A percentile compares a stretch with the other conserved stretches of the same genome.
Conservation (phyloP, 2,329 filamentous ascomycete species). For the Sarocladiaceae sp. region DNA sequence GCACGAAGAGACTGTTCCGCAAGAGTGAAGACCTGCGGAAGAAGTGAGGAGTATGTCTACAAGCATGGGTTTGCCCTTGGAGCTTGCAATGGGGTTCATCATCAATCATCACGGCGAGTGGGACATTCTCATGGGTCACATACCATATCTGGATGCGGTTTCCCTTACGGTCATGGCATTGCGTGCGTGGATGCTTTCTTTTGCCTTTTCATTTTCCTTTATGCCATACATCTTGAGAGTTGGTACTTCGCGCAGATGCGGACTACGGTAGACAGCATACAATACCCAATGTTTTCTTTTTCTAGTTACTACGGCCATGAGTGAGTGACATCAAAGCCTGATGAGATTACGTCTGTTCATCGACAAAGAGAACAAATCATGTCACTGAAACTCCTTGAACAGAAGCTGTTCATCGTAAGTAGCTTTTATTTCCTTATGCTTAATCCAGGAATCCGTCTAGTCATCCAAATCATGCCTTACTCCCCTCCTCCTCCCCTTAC, state of each 20-base stretch:
- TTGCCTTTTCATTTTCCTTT: neutral
- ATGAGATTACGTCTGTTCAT: too few relatives aligned
- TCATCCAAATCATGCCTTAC: slow-evolving; percentile 32
- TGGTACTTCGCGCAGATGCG: slow-evolving; percentile 6
- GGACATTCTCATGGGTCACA: too few relatives aligned
- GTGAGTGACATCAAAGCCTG: too few relatives aligned
- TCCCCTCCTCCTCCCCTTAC: slow-evolving; percentile 45
- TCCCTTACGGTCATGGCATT: too few relatives aligned
- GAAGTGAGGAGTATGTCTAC: neutral
- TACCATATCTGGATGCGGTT: too few relatives aligned
- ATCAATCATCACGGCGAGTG: neutral
- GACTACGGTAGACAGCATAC: slow-evolving; percentile 7
- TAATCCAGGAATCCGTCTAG: neutral
- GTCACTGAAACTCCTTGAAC: too few relatives aligned
- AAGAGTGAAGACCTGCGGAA: slow-evolving; percentile 26
- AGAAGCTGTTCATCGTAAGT: too few relatives aligned
- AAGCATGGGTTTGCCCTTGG: neutral
- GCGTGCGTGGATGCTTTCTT: neutral
- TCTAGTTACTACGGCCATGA: neutral
- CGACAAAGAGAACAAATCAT: too few relatives aligned
- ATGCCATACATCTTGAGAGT: neutral
- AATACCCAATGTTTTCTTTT: slow-evolving; percentile 8
- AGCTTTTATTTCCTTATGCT: too few relatives aligned
- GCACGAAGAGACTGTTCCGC: slow-evolving; percentile 65
- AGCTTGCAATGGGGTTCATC: neutral